Base-by-base conservation (phyloP, 441 rosid genomes). In the Adansonia madagascariensis region DNA sequence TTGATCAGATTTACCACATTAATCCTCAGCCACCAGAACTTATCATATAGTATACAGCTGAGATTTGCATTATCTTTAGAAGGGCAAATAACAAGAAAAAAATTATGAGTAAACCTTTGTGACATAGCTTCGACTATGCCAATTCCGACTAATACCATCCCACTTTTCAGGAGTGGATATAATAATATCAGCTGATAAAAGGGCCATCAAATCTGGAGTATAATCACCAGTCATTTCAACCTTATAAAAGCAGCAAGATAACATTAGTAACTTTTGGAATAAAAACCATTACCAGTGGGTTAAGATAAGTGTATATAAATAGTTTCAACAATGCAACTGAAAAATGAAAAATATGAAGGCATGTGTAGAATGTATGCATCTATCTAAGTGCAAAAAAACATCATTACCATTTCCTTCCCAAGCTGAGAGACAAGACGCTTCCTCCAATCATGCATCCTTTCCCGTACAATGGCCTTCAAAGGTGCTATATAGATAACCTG, bases 161-260 rank as follows among this genome's bases (percentile, higher is more conserved):
- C 99, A 97, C 85, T 97, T 97, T 81, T 97, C 99, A 75, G 99
- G 99, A 80, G 99, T 97, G 49, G 99, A 92, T 85, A 97, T 90
- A 70, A 97, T 97, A 80, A 97, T 90, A 87, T 97, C 98, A 56
- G 99, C 99, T 31, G 99, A 97, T 85, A 97, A 86, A 70, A 97
- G 97, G 79, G 98, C 98, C 85, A 89, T 90, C 88, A 93, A 83
- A 88, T 97, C 98, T 71, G 99, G 99, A 77, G 99, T 97, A 84
- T 93, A 90, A 87, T 97, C 99, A 88, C 99, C 99, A 8, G 99
- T 97, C 99, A 97, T 94, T 84, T 97, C 99, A 77, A 97, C 99
- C 99, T 97, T 88, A 67, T 1, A 67, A 75, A 75, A 49, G 39
- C 49, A 63, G 46, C 12, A 75, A 64, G 71, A 17, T 64, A 64